Base-by-base conservation (phyloP, 179 eudicot genomes). In the Spinacia oleracea region DNA sequence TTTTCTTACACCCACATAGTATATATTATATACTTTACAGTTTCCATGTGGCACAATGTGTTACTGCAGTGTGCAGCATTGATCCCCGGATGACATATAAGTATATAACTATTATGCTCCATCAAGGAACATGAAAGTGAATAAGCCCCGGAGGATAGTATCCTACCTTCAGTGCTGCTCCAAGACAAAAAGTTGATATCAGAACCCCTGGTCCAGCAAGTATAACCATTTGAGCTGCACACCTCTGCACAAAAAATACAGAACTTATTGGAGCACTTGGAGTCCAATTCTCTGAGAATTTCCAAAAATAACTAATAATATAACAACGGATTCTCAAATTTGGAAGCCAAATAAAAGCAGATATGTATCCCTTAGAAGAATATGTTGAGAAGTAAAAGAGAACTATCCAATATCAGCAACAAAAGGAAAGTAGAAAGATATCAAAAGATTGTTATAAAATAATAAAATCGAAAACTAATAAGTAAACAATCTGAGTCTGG, bases 151-250 rank as follows among this genome's bases (percentile, higher is more conserved):
- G 59, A 64, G 40, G 42, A 67, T 12, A 60, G 34, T 21, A 40
- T 14, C 58, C 59, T 77, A 95, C 98, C 98, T 93, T 95, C 16
- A 95, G 74, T 72, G 94, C 97, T 70, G 91, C 73, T 77, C 98
- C 98, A 84, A 95, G 93, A 79, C 88, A 87, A 85, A 91, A 89
- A 65, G 98, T 95, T 23, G 98, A 95, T 38, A 95, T 87, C 62
- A 95, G 82, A 72, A 95, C 98, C 70, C 98, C 98, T 40, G 98
- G 98, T 34, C 96, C 98, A 80, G 98, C 98, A 88, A 95, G 98
- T 31, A 93, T 67, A 78, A 95, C 69, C 98, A 95, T 95, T 88
- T 95, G 98, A 78, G 87, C 90, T 46, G 89, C 83, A 79, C 98
- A 95, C 79, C 89, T 93, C 98, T 95, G 91, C 83, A 84, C 31